Evolutionary conservation across 495 filamentous ascomycete species (phyloP).

Genomic region (Tuber brumale): DNA sequence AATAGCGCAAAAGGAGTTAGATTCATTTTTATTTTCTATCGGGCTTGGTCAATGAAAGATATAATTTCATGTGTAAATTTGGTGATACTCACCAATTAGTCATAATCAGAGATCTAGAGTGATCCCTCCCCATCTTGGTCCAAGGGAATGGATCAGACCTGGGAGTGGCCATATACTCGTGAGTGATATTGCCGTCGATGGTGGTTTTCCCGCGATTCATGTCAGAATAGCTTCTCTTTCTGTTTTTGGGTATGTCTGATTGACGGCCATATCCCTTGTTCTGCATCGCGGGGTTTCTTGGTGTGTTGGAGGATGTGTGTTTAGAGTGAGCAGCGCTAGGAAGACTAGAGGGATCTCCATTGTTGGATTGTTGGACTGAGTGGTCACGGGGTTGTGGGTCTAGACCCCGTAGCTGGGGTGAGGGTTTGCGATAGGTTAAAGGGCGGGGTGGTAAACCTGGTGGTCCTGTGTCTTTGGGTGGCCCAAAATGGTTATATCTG

Average conservation of each 20-base stretch:
- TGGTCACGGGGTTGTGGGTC: background rate
- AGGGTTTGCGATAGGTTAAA: background rate
- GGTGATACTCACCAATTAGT: slow-evolving; percentile 49
- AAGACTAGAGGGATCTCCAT: background rate
- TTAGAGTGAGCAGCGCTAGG: background rate
- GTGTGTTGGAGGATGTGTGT: background rate
- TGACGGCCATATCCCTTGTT: background rate
- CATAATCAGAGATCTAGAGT: slow-evolving; percentile 47
- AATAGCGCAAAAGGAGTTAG: slow-evolving; percentile 12
- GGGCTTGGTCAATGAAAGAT: slow-evolving; percentile 2
- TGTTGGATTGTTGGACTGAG: background rate
- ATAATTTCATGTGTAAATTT: background rate
- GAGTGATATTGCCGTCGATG: slow-evolving; percentile 59
- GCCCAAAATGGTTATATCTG: slow-evolving; percentile 2
- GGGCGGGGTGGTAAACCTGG: slow-evolving; percentile 5
- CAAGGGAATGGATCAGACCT: slow-evolving; percentile 38
- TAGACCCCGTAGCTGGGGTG: background rate
- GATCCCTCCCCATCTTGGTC: slow-evolving; percentile 48
- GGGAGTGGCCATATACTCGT: slow-evolving; percentile 21
- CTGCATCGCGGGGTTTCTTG: background rate
- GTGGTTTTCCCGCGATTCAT: slow-evolving; percentile 42
- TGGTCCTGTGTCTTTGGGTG: background rate
- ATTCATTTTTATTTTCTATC: background rate
- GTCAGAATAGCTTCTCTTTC: slow-evolving; percentile 35
- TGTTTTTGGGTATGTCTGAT: slow-evolving; percentile 30